Conservation (phyloP, 345 rosid species). For the Bruguiera parviflora region DNA sequence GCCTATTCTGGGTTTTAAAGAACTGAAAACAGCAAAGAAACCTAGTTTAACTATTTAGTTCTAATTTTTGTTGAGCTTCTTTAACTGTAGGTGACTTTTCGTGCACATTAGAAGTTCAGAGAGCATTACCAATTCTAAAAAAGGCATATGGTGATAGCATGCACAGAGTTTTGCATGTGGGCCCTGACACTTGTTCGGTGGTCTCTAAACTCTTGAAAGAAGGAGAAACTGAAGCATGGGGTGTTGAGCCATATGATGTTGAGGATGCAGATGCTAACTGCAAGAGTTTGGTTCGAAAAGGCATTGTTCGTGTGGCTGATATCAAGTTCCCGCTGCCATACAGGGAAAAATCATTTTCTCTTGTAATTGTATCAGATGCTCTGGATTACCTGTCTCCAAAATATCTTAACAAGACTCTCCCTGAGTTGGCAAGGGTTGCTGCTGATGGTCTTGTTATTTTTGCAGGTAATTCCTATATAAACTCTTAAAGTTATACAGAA, state of each 20-base stretch:
- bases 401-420: conserved; percentile 89
- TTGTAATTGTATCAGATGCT: conserved; percentile 87
- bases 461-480: conserved; percentile 49
- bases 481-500: too few relatives aligned
- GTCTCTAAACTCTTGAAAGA: conserved; percentile 75
- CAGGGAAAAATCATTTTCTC: conserved; percentile 83
- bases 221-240: conserved; percentile 97
- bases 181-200: conserved; percentile 91
- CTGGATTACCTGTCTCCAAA: conserved; percentile 92
- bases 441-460: conserved; percentile 74
- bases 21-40: neutral
- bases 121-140: conserved; percentile 69
- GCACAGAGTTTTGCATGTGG: conserved; percentile 91
- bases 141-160: conserved; percentile 85
- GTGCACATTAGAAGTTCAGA: conserved; percentile 76
- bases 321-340: conserved; percentile 90
- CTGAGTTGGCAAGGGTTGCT: conserved; percentile 87
- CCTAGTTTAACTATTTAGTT: too few relatives aligned
- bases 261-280: conserved; percentile 90
- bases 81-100: conserved; percentile 60
- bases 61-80: neutral
- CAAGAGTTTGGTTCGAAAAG: conserved; percentile 73
- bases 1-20: neutral
- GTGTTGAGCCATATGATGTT: conserved; percentile 91
- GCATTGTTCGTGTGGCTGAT: conserved; percentile 87